Conservation (phyloP, 2,329 filamentous ascomycete species). For the Calycina marina region DNA sequence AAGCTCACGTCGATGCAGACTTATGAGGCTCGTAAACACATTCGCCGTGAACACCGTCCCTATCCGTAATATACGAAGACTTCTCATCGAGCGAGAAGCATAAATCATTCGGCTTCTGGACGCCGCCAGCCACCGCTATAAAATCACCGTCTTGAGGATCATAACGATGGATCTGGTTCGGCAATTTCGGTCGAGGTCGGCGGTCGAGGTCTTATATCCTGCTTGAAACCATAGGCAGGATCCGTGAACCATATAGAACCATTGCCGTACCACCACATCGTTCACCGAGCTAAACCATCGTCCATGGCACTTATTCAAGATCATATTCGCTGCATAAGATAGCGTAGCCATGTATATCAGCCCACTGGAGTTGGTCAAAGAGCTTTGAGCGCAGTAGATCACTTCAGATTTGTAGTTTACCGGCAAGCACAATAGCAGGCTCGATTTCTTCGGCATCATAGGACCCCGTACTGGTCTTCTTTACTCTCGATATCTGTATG, state of each 20-base stretch:
- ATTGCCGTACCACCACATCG: constrained; percentile 37
- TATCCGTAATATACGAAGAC: constrained; percentile 41
- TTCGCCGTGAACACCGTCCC: constrained; percentile 25
- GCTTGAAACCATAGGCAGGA: constrained; percentile 41
- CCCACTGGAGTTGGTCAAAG: constrained; percentile 5
- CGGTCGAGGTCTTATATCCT: constrained; percentile 37
- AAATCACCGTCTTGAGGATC: constrained; percentile 32
- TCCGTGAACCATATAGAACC: constrained; percentile 53
- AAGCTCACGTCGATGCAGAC: constrained; percentile 6
- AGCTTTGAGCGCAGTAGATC: constrained; percentile 16
- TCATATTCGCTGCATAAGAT: constrained; percentile 21
- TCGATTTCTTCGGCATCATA: constrained; percentile 2
- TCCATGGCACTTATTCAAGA: constrained; percentile 45
- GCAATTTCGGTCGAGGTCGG: constrained; percentile 35
- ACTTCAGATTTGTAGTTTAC: constrained; percentile 14
- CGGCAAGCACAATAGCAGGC: constrained; percentile 6
- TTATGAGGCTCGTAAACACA: constrained; percentile 7
- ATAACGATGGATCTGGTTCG: constrained; percentile 44
- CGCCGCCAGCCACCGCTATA: constrained; percentile 41
- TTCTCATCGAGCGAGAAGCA: constrained; percentile 39
- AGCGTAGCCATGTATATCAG: constrained; percentile 11
- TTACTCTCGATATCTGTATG: too few species aligned
- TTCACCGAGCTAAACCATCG: constrained; percentile 44
- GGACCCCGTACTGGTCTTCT: neutral
- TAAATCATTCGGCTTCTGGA: constrained; percentile 40